Evolutionary conservation across 768 basidiomycete species (phyloP).

Genomic region (Gyrodon lividus): DNA sequence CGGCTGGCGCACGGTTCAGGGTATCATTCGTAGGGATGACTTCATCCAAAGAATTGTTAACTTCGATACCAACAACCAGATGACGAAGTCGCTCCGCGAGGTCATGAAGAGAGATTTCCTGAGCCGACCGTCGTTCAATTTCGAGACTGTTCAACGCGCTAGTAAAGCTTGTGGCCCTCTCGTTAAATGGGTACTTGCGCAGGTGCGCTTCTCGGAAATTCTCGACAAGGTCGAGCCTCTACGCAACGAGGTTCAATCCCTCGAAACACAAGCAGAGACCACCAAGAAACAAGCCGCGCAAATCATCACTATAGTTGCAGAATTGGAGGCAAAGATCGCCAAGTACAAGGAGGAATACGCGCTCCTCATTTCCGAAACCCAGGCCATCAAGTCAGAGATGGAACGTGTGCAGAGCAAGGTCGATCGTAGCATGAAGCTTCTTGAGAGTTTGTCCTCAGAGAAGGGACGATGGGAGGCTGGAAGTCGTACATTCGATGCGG

Average conservation of each 20-base stretch:
- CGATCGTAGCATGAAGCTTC: conserved; percentile 91
- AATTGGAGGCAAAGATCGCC: conserved; percentile 89
- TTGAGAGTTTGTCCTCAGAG: conserved; percentile 94
- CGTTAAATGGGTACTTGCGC: conserved; percentile 97
- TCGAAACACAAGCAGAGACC: conserved; percentile 91
- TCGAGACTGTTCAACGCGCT: conserved; percentile 91
- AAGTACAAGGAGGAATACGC: conserved; percentile 98
- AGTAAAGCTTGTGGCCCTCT: conserved; percentile 97
- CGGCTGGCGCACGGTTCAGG: conserved; percentile 93
- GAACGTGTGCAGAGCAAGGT: conserved; percentile 96
- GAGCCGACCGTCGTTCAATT: conserved; percentile 87
- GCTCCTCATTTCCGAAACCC: conserved; percentile 91
- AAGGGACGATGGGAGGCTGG: conserved; percentile 91
- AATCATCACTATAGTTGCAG: conserved; percentile 89
- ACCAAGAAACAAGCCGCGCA: conserved; percentile 91
- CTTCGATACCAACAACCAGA: conserved; percentile 88
- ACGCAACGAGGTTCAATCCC: conserved; percentile 90
- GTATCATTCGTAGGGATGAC: conserved; percentile 93
- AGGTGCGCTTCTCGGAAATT: conserved; percentile 96
- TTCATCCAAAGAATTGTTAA: conserved; percentile 95
- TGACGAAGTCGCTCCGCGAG: conserved; percentile 88
- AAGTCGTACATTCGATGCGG: conserved; percentile 92
- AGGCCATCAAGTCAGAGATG: conserved; percentile 98
- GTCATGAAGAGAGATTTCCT: conserved; percentile 92
- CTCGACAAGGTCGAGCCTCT: conserved; percentile 95